Conservation (phyloP, 2,329 filamentous ascomycete genomes). For the Teratosphaeria zuluensis region DNA sequence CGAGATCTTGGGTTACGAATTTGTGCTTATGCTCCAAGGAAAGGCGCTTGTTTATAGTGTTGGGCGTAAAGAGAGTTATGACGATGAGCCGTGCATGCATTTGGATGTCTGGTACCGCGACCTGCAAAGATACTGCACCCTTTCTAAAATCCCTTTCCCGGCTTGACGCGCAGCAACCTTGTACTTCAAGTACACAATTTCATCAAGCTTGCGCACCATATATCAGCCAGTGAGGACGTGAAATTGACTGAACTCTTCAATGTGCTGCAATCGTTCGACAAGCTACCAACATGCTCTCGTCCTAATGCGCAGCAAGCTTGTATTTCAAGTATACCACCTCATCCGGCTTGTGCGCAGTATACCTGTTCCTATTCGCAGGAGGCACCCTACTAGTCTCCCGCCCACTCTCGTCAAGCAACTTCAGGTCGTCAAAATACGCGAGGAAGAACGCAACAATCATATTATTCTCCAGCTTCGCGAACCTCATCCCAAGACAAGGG, state of each 20-base stretch:
- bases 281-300: too few species aligned
- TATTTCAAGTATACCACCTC: constrained; percentile 30
- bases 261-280: too few species aligned
- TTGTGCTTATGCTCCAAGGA: background rate
- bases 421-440: constrained; percentile 42
- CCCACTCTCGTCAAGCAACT: constrained; percentile 34
- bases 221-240: background rate
- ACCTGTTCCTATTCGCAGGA: constrained; percentile 26
- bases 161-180: too few species aligned
- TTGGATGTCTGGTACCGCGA: too few species aligned
- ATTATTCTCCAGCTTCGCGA: constrained; percentile 46
- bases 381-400: constrained; percentile 23
- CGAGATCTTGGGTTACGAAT: background rate
- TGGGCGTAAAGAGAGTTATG: background rate
- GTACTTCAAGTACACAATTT: too few species aligned
- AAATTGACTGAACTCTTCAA: background rate
- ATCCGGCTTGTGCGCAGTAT: constrained; percentile 33
- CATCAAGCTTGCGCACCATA: too few species aligned
- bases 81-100: background rate
- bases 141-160: too few species aligned
- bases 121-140: too few species aligned
- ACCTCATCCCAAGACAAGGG: constrained; percentile 36
- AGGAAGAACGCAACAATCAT: constrained; percentile 42
- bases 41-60: background rate
- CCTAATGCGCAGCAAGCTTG: constrained; percentile 17